A percentile compares a stretch with the other conserved stretches of the same genome.
phyloP scores from a whole-genome alignment of 2,329 filamentous ascomycete species.

The Cryphonectria japonica region DNA sequence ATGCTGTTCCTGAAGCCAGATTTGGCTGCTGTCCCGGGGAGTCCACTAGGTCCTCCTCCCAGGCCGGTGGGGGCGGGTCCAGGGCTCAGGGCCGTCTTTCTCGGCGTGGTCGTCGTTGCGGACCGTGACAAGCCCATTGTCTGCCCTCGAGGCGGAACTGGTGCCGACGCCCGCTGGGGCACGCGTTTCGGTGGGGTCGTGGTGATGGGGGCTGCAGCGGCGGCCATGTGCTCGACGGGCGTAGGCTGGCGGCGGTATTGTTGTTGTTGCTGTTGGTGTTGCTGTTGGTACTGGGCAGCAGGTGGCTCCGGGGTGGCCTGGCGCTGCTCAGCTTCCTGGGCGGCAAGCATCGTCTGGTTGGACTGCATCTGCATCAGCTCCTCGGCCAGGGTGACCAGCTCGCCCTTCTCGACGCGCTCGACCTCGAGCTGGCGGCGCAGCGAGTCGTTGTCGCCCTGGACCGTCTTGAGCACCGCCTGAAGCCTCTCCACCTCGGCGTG shows the following conservation, averaged over 20 bases:
- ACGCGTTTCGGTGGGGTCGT: constrained; percentile 24
- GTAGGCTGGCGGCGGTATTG: constrained; percentile 16
- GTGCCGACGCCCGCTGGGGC: constrained; percentile 27
- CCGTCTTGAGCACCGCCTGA: constrained; percentile 69
- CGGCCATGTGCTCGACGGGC: constrained; percentile 4
- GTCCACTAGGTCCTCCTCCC: constrained; percentile 17
- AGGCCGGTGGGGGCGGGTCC: constrained; percentile 12
- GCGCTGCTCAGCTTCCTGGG: constrained; percentile 7
- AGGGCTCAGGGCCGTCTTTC: constrained; percentile 24
- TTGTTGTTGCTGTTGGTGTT: constrained; percentile 32
- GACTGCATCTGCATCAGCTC: constrained; percentile 75
- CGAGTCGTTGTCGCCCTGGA: constrained; percentile 71
- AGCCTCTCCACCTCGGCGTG: constrained; percentile 77
- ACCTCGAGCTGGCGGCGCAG: constrained; percentile 69
- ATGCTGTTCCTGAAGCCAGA: constrained; percentile 57
- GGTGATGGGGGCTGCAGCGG: neutral
- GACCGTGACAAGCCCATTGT: constrained; percentile 22
- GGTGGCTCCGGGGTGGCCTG: neutral
- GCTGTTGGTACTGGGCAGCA: constrained; percentile 27
- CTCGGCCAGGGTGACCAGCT: constrained; percentile 79
- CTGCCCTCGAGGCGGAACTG: constrained; percentile 19
- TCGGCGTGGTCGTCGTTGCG: constrained; percentile 24
- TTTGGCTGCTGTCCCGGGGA: constrained; percentile 42
- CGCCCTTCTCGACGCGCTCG: constrained; percentile 82
- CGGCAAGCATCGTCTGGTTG: constrained; percentile 52